phyloP scores from a whole-genome alignment of 495 filamentous ascomycete genomes.

The Penicillium lagena region DNA sequence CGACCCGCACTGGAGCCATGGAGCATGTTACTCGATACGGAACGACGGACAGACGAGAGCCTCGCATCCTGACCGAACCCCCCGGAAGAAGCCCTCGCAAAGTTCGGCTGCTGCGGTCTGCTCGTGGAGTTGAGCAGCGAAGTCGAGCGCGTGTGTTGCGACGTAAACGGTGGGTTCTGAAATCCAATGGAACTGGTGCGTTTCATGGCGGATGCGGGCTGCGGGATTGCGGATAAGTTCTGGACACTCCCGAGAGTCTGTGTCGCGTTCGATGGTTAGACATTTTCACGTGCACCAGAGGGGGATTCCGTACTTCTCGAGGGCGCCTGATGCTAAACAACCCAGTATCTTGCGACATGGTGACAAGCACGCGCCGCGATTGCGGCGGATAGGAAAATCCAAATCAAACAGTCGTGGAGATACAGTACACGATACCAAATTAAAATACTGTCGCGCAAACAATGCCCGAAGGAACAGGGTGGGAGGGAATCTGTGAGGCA shows the following conservation, averaged over 20 bases:
- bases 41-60: slow-evolving; percentile 79
- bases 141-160: slow-evolving; percentile 70
- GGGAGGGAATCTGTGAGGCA: slow-evolving; percentile 14
- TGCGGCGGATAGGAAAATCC: slow-evolving; percentile 12
- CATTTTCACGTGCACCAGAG: slow-evolving; percentile 2
- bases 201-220: slow-evolving; percentile 92
- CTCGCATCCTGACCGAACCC: slow-evolving; percentile 64
- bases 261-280: slow-evolving; percentile 10
- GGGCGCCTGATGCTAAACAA: slow-evolving; percentile 68
- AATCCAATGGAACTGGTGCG: slow-evolving; percentile 77
- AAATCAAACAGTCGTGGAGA: too few species aligned
- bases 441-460: too few species aligned
- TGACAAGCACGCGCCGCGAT: slow-evolving; percentile 29
- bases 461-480: not conserved
- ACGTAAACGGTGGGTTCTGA: slow-evolving; percentile 57
- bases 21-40: slow-evolving; percentile 66
- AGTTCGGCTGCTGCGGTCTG: slow-evolving; percentile 77
- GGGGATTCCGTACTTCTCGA: slow-evolving; percentile 53
- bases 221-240: slow-evolving; percentile 74
- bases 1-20: slow-evolving; percentile 53
- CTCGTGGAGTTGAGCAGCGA: slow-evolving; percentile 83
- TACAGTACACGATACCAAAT: too few species aligned
- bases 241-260: slow-evolving; percentile 76
- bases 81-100: slow-evolving; percentile 76
- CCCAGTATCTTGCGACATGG: slow-evolving; percentile 70